Conservation (phyloP, 345 rosid genomes). For the Nephelium lappaceum region DNA sequence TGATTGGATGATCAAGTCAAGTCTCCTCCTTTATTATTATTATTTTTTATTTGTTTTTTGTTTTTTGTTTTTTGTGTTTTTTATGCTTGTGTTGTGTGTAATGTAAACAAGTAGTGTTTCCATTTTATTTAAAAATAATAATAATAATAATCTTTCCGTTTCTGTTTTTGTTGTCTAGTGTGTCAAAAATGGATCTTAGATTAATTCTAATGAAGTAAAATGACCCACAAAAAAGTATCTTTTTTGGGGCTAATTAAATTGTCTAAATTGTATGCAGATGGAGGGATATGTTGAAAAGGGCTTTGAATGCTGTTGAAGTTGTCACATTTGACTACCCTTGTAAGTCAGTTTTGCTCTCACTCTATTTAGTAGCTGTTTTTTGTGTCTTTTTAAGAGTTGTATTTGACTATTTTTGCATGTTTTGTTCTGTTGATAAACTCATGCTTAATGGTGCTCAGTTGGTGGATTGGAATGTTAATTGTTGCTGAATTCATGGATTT, state of each 20-base stretch:
- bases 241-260: not conserved
- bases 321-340: conserved; percentile 89
- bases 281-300: conserved; percentile 66
- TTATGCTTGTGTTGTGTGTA: not conserved
- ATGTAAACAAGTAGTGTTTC: too few species aligned
- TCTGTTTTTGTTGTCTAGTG: not conserved
- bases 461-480: not conserved
- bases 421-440: not conserved
- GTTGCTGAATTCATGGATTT: not conserved
- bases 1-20: conserved; percentile 85
- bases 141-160: too few species aligned
- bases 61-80: not conserved
- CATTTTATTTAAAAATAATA: too few species aligned
- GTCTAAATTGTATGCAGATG: conserved; percentile 49
- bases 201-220: not conserved
- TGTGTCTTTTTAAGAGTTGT: not conserved
- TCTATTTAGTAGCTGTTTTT: not conserved
- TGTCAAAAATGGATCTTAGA: not conserved
- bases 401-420: not conserved
- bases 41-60: not conserved
- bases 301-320: conserved; percentile 72
- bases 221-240: not conserved
- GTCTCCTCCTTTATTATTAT: conserved; percentile 25
- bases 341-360: conserved; percentile 33
- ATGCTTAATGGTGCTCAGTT: not conserved